phyloP scores from a whole-genome alignment of 73 alveolate genomes.

The Halteria grandinella region DNA sequence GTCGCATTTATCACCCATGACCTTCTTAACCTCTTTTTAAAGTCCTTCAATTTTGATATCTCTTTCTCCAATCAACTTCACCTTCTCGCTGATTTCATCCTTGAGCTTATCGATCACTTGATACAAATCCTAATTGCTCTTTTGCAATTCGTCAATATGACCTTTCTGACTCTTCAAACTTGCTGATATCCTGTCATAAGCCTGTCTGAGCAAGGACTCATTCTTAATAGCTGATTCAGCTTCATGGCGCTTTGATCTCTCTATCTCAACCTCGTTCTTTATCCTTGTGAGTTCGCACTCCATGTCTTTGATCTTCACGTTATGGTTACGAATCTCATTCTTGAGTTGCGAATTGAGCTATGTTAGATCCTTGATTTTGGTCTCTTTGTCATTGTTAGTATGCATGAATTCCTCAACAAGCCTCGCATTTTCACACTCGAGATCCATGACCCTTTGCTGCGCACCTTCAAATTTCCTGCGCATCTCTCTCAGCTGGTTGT shows the following conservation, averaged over 20 bases:
- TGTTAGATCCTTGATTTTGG: conserved; percentile 2
- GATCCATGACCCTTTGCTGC: neutral
- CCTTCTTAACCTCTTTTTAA: conserved; percentile 20
- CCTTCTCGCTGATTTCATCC: conserved; percentile 13
- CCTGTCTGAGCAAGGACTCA: neutral
- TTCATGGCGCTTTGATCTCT: neutral
- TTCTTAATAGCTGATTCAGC: neutral
- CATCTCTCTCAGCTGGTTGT: too few species aligned
- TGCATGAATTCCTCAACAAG: neutral
- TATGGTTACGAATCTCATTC: neutral
- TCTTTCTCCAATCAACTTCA: conserved; percentile 2
- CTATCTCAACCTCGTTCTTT: conserved; percentile 22
- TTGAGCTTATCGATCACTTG: conserved; percentile 6
- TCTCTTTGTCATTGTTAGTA: conserved; percentile 7
- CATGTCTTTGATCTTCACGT: neutral
- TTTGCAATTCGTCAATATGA: neutral
- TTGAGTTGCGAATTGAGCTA: neutral
- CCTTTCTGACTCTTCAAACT: neutral
- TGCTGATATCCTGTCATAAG: neutral
- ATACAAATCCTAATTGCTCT: conserved; percentile 13
- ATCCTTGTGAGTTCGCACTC: conserved; percentile 6
- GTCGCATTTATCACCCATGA: conserved; percentile 42
- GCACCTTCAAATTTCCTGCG: conserved; percentile 35
- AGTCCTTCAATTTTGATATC: conserved; percentile 40
- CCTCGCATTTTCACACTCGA: neutral